Evolutionary conservation across 768 basidiomycete genomes (phyloP), one percentile per base, ranked within the genome.

Genomic region (Lactifluus subvellereus): DNA sequence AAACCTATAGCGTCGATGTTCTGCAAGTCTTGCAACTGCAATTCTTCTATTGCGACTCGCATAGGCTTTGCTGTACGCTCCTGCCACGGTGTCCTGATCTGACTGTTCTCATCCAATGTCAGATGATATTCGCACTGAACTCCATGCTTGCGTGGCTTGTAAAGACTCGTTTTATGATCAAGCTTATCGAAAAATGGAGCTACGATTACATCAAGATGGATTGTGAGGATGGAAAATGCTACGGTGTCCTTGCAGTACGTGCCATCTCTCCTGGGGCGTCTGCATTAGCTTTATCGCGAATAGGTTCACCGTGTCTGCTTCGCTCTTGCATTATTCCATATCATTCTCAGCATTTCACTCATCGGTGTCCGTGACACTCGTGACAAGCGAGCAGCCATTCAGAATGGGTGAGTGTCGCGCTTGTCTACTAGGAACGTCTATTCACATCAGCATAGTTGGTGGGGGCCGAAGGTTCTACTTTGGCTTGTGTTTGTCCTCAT

Each of bases 141-240:
- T 98, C 95, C 10, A 91, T 98, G 74, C 77, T 98, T 57, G 95
- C 97, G 30, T 99, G 97, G 91, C 75, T 96, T 49, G 97, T 98
- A 88, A 90, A 94, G 76, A 92, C 93, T 16, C 88, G 90, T 62
- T 80, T 89, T 51, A 89, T 90, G 45, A 91, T 95, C 64, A 82
- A 86, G 67, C 86, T 87, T 58, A 87, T 99, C 48, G 87, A 94
- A 77, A 89, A 94, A 72, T 89, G 91, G 83, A 94, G 89, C 68
- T 91, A 92, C 72, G 95, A 96, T 69, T 99, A 98, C 73, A 89
- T 98, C 72, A 96, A 98, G 84, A 95, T 99, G 93, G 89, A 94
- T 54, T 99, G 96, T 68, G 85, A 82, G 18, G 88, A 84, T 45
- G 94, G 89, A 35, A 92, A 94, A 72, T 99, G 96, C 70, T 99